These are phyloP conservation scores for Kernera saxatilis DNA, from an alignment of 345 rosid species.

Conservation along the genomic window DNA sequence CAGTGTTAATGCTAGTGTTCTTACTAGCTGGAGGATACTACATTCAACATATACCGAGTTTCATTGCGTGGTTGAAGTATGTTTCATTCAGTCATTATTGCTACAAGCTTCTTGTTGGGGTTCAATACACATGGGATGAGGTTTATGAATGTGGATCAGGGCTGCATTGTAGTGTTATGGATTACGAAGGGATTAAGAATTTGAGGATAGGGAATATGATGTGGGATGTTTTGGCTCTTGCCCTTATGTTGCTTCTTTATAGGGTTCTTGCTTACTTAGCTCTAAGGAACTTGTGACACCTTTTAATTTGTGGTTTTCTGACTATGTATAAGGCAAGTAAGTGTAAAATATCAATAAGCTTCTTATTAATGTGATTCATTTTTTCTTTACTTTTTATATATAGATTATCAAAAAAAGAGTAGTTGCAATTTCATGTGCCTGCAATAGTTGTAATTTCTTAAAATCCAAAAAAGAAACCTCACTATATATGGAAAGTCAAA, in stretches of 20 bases:
- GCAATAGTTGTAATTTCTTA: neutral
- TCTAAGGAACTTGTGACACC: constrained; percentile 37
- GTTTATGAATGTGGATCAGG: constrained; percentile 52
- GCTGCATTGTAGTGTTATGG: constrained; percentile 58
- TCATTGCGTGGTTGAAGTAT: constrained; percentile 87
- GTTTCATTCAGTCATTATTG: constrained; percentile 81
- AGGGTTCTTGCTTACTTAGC: constrained; percentile 76
- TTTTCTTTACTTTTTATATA: neutral
- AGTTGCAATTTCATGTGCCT: no score
- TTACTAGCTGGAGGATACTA: constrained; percentile 86
- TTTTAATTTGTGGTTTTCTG: neutral
- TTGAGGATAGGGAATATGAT: constrained; percentile 41
- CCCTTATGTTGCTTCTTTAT: constrained; percentile 65
- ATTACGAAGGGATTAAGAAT: constrained; percentile 59
- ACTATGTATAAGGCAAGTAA: neutral
- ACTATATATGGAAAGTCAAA: no score
- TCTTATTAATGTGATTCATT: neutral
- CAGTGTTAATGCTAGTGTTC: constrained; percentile 80
- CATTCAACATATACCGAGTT: constrained; percentile 71
- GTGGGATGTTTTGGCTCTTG: constrained; percentile 64
- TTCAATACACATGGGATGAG: constrained; percentile 63
- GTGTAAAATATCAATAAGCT: constrained; percentile 4
- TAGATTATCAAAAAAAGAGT: neutral
- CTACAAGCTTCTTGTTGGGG: constrained; percentile 76
- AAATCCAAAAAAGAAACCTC: no score